Base-by-base conservation (phyloP, 2,329 filamentous ascomycete genomes). In the Botrytis deweyae region DNA sequence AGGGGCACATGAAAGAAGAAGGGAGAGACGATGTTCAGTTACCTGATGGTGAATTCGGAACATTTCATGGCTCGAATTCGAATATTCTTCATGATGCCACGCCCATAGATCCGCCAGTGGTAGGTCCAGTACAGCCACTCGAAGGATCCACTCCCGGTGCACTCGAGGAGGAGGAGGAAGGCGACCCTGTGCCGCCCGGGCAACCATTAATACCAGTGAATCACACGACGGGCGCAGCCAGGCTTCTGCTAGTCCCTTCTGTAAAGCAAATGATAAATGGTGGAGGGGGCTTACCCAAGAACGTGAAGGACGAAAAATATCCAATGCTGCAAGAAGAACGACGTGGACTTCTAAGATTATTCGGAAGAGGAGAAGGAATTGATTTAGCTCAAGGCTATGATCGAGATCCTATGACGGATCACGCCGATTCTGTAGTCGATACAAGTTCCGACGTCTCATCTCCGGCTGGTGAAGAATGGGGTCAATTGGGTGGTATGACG, bases 181-280 rank as follows among this genome's bases (percentile, higher is more conserved):
- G 65, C 33, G 76, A 80, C 12, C 83, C 85, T 18, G 86, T 88
- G 10, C 84, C 83, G 20, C 87, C 87, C 1, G 90, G 89, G 65
- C 87, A 90, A 76, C 88, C 92, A 22, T 89, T 92, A 2, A 93
- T 97, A 73, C 93, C 94, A 0, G 88, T 91, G 42, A 93, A 97
- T 77, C 95, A 98, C 80, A 97, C 93, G 0, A 98, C 95, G 0
- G 89, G 94, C n/a, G 94, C 94, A 1, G 93, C 96, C 69, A 89
- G 94, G 76, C 85, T 98, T 29, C 84, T 98, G 42, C 86, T 88
- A 65, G 94, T 92, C 90, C 88, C 88, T 0, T 87, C 90, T 0
- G 93, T 96, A 72, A 83, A 86, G 80, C 83, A 87, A 75, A 80
- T 98, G 80, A 72, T 82, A 73, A 77, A 85, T 80, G 75, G 83